phyloP scores from a whole-genome alignment of 257 asterid genomes.

The Solanum etuberosum region DNA sequence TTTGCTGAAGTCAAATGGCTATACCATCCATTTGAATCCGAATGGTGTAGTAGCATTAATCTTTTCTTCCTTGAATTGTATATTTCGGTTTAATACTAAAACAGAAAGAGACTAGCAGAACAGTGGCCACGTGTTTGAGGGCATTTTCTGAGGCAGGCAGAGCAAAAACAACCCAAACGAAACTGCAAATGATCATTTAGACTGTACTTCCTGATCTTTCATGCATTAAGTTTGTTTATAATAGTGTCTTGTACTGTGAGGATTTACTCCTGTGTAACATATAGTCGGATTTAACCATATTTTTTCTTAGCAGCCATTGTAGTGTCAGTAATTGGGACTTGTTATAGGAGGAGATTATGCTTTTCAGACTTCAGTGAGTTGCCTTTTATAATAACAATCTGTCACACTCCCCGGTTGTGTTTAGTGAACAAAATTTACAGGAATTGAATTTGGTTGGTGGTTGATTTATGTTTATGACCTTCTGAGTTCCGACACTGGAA shows the following conservation, averaged over 20 bases:
- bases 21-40: not conserved
- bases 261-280: not conserved
- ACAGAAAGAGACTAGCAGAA: constrained; percentile 57
- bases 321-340: not conserved
- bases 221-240: not conserved
- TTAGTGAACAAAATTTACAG: not conserved
- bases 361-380: not conserved
- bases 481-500: not conserved
- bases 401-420: not conserved
- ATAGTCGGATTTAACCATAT: not conserved
- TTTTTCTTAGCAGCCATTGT: not conserved
- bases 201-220: not conserved
- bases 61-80: not conserved
- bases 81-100: constrained; percentile 40
- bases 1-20: not conserved
- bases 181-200: constrained; percentile 9
- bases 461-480: not conserved
- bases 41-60: not conserved
- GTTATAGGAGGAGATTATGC: not conserved
- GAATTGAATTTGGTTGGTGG: not conserved
- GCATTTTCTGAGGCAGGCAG: constrained; percentile 42
- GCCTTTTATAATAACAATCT: not conserved
- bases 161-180: constrained; percentile 27
- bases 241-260: not conserved
- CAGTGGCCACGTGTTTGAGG: constrained; percentile 58